Evolutionary conservation across 306 rosid species (phyloP).

Genomic region (Ammopiptanthus mongolicus): DNA sequence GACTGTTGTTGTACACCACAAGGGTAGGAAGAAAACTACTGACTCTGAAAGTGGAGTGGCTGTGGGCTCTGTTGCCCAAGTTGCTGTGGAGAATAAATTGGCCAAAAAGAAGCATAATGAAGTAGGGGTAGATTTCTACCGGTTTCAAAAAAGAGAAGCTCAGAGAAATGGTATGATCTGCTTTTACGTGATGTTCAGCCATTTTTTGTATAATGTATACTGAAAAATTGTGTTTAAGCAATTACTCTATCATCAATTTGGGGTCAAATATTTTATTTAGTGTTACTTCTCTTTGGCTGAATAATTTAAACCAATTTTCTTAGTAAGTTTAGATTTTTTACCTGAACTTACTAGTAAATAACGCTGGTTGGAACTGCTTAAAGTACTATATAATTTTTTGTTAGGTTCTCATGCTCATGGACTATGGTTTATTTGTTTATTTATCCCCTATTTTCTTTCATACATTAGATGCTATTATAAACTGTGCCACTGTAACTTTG

Average conservation of each 20-base stretch:
- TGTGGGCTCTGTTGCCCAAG: slow-evolving; percentile 79
- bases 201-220: not conserved
- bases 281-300: too few relatives aligned
- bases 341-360: too few relatives aligned
- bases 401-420: not conserved
- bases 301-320: too few relatives aligned
- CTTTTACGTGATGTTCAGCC: not conserved
- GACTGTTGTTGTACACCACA: slow-evolving; percentile 81
- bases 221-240: not conserved
- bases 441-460: not conserved
- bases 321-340: too few relatives aligned
- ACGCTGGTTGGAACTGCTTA: not conserved
- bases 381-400: not conserved
- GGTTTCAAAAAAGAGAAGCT: slow-evolving; percentile 84
- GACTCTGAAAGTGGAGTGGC: slow-evolving; percentile 73
- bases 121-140: slow-evolving; percentile 70
- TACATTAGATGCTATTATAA: not conserved
- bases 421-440: not conserved
- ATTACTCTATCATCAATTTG: not conserved
- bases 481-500: not conserved
- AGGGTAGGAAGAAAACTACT: slow-evolving; percentile 87
- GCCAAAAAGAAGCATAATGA: slow-evolving; percentile 61
- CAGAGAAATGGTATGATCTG: slow-evolving; percentile 62
- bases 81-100: slow-evolving; percentile 55
- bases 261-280: not conserved